These are phyloP conservation scores for Myxozyma melibiosi DNA, from an alignment of 805 yeast species.

Conservation along the genomic window DNA sequence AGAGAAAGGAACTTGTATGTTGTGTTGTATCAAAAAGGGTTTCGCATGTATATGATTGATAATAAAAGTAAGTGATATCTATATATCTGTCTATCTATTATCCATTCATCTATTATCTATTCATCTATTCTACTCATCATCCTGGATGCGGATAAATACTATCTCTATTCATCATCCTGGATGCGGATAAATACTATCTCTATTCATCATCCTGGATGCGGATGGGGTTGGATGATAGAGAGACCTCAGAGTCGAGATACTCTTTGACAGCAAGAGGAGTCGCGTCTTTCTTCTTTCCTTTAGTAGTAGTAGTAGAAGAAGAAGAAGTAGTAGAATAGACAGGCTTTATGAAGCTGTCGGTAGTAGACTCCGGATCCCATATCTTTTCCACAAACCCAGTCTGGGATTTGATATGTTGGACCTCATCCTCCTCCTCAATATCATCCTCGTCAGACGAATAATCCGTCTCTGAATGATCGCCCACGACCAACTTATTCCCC, in stretches of 20 bases:
- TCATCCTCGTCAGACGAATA: slow-evolving; percentile 41
- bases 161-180: not conserved
- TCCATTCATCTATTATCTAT: not conserved
- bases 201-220: not conserved
- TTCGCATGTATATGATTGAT: no score
- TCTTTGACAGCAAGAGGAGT: not conserved
- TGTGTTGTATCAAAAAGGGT: slow-evolving; percentile 3
- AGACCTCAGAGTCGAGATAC: not conserved
- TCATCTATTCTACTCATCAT: not conserved
- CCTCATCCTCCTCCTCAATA: slow-evolving; percentile 38
- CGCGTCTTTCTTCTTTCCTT: not conserved
- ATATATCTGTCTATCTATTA: no score
- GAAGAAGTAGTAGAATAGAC: slow-evolving; percentile 3
- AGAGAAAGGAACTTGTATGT: not conserved
- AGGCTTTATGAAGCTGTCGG: slow-evolving; percentile 20
- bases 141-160: no score
- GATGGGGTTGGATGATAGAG: not conserved
- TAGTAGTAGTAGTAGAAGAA: not conserved
- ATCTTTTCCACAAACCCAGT: slow-evolving; percentile 4
- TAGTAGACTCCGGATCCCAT: slow-evolving; percentile 24
- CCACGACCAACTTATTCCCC: slow-evolving; percentile 76
- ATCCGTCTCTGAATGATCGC: slow-evolving; percentile 45
- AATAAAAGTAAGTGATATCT: no score
- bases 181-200: no score
- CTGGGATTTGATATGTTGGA: slow-evolving; percentile 7